phyloP scores from a whole-genome alignment of 2,329 filamentous ascomycete genomes.

The Pseudogymnoascus sp. region DNA sequence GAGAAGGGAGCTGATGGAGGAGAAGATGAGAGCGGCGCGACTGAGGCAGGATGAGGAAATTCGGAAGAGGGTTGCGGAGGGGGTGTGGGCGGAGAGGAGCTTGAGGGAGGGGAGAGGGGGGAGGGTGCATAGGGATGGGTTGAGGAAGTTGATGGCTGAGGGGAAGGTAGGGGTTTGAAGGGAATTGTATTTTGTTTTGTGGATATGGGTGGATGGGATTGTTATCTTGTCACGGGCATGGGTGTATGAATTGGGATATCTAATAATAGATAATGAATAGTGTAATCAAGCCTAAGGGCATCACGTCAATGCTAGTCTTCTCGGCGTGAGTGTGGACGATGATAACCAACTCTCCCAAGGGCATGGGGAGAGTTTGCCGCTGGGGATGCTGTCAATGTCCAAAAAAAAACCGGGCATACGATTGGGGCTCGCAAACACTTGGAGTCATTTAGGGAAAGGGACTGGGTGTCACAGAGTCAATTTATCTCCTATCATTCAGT shows the following conservation, averaged over 20 bases:
- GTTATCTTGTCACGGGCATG: background rate
- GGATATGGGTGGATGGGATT: background rate
- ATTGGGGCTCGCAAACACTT: no score
- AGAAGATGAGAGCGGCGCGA: background rate
- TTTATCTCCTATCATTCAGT: no score
- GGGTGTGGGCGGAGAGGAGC: background rate
- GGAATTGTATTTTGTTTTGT: background rate
- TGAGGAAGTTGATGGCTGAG: background rate
- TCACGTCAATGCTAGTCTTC: background rate
- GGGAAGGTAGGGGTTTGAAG: constrained; percentile 7
- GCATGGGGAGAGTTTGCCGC: background rate
- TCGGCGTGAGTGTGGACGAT: background rate
- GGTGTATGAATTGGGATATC: background rate
- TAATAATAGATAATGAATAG: constrained; percentile 2
- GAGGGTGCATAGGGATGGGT: constrained; percentile 8
- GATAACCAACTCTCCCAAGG: background rate
- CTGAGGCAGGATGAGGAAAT: constrained; percentile 25
- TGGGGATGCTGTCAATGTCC: background rate
- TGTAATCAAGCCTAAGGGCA: background rate
- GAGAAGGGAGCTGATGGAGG: constrained; percentile 7
- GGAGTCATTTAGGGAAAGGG: no score
- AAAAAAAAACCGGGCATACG: no score
- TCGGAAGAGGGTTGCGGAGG: background rate
- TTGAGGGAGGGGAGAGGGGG: constrained; percentile 6
- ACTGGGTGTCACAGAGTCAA: no score